These are phyloP conservation scores for Phytophthora aleatoria DNA, from an alignment of 352 stramenopile species.

Conservation along the genomic window DNA sequence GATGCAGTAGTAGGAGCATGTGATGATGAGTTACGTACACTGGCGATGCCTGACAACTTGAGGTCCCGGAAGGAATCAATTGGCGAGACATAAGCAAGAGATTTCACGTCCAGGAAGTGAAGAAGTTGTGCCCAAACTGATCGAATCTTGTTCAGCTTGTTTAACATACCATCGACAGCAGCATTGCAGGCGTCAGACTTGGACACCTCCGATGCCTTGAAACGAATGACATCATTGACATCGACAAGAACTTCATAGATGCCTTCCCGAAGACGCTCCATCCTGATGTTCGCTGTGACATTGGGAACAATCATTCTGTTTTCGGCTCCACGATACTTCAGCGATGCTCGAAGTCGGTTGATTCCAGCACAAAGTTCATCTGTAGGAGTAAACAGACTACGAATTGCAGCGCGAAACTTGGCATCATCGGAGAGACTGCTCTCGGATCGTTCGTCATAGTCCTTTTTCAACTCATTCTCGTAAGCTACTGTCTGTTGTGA, in stretches of 20 bases:
- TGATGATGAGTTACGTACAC: slow-evolving; percentile 42
- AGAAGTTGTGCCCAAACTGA: slow-evolving; percentile 66
- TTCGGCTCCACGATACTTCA: slow-evolving; percentile 64
- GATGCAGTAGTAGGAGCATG: slow-evolving; percentile 1
- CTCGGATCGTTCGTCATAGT: slow-evolving; percentile 63
- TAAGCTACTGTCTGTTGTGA: slow-evolving; percentile 30
- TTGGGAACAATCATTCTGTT: slow-evolving; percentile 64
- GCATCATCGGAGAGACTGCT: slow-evolving; percentile 46
- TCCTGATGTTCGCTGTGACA: slow-evolving; percentile 68
- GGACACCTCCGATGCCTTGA: slow-evolving; percentile 35
- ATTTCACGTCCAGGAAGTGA: slow-evolving; percentile 77
- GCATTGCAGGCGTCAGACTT: slow-evolving; percentile 73
- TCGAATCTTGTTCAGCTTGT: slow-evolving; percentile 56
- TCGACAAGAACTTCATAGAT: slow-evolving; percentile 62
- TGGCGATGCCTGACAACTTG: slow-evolving; percentile 66
- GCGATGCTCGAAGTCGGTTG: slow-evolving; percentile 47
- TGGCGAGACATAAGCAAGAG: slow-evolving; percentile 45
- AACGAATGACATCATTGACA: slow-evolving; percentile 70
- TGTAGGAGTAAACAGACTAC: slow-evolving; percentile 72
- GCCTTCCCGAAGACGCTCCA: slow-evolving; percentile 64
- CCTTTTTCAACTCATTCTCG: slow-evolving; percentile 38
- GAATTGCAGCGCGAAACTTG: slow-evolving; percentile 68
- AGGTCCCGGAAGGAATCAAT: slow-evolving; percentile 68
- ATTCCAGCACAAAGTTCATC: slow-evolving; percentile 73
- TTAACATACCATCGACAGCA: slow-evolving; percentile 63